Percentiles rank a stretch among this genome's conserved stretches.
Conservation (phyloP, 306 rosid genomes). For the Canavalia gladiata region DNA sequence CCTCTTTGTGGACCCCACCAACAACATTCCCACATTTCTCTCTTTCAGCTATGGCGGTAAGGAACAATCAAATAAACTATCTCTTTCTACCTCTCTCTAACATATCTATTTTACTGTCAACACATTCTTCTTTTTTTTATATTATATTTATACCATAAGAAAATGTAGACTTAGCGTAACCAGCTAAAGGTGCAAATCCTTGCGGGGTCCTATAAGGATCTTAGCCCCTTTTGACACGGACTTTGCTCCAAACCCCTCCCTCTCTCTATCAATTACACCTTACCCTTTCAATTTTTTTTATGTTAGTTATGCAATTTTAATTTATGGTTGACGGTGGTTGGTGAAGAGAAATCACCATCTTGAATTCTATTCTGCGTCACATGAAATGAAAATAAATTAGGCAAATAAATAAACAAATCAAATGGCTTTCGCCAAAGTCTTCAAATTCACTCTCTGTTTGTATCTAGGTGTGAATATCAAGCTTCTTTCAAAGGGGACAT, state of each 20-base stretch:
- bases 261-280: conserved; percentile 15
- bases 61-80: not conserved
- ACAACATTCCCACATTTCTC: conserved; percentile 38
- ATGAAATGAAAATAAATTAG: not conserved
- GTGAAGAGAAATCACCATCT: conserved; percentile 54
- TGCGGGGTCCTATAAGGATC: conserved; percentile 68
- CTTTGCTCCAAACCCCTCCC: conserved; percentile 61
- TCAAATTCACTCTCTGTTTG: conserved; percentile 57
- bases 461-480: conserved; percentile 68
- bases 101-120: not conserved
- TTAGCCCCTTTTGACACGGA: conserved; percentile 67
- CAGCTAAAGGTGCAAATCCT: conserved; percentile 65
- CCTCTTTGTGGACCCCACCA: conserved; percentile 57
- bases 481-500: conserved; percentile 55
- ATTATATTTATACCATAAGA: too few relatives aligned
- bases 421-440: conserved; percentile 42
- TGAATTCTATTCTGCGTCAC: conserved; percentile 15
- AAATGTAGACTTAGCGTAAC: conserved; percentile 58
- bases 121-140: not conserved
- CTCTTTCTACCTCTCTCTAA: not conserved
- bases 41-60: conserved; percentile 48
- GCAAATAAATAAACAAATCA: not conserved
- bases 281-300: conserved; percentile 41
- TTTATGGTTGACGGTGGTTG: conserved; percentile 52
- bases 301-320: conserved; percentile 9